Evolutionary conservation across 2,329 filamentous ascomycete species (phyloP), one percentile per base, ranked within the genome.

Genomic region (Pseudogymnoascus sp.): DNA sequence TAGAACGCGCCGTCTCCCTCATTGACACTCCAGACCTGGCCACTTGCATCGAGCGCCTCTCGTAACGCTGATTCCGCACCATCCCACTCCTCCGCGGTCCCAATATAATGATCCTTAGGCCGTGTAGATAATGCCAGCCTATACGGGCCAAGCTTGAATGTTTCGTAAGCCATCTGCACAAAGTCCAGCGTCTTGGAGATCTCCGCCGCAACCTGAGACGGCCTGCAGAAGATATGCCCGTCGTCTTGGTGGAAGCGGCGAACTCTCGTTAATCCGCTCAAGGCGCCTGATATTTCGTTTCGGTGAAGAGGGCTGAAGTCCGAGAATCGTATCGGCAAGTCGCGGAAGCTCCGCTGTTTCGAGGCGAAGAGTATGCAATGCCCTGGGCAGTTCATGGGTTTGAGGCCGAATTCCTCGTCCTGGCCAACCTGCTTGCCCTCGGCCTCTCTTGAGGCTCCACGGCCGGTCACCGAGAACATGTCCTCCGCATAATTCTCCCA

Each of bases 361-460:
- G 87, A 87, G 65, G 84, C 87, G 73, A 95, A 96, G 66, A 96
- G 83, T 66, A 96, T 79, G 73, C 91, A 95, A 75, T 96, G 91
- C 2, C 91, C 91, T 0, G 91, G 91, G 72, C 91, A 96, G 73
- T 96, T 96, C 91, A 96, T 96, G 12, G 91, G 91, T 75, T 96
- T 96, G 68, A 96, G 77, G 16, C 90, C 90, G 75, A 90, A 95
- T 66, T 90, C 88, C 67, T 87, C 85, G 65, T 84, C 81, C 66
- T 86, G 83, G 18, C 78, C 80, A 6, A 74, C 66, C 65, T 84
- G 79, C 2, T 73, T 74, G 5, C 75, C 75, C 35, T 77, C 70
- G 56, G 64, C 69, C 44, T 70, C 66, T 8, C 67, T 69, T 3
- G 63, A 64, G 6, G 70, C 69, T 14, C 70, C 70, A 33, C 71